Evolutionary conservation across 2,329 filamentous ascomycete genomes (phyloP), one percentile per base, ranked within the genome.

Genomic region (Dactylonectria estremocensis): DNA sequence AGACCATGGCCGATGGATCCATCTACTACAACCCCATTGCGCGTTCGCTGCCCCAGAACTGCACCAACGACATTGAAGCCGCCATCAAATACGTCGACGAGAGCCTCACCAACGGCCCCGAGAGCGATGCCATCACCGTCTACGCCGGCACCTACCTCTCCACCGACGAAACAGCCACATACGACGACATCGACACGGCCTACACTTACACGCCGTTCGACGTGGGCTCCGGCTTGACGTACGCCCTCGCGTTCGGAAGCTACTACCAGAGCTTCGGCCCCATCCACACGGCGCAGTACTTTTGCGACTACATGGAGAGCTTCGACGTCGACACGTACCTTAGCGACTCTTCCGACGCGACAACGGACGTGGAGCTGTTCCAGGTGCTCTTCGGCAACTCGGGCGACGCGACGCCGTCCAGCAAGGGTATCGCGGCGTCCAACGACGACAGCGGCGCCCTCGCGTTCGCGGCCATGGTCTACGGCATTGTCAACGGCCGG

Each of bases 11-110:
- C 16, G 81, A 83, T 49, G 82, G 86, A 73, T 86, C 82, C 80
- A 79, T 81, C 70, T 87, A 87, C 71, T 87, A 85, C 74, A 74
- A 79, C 13, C 85, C 86, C 2, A 78, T 87, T 31, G 80, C 84
- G 68, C 70, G 83, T 43, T 82, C 83, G 37, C 83, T 87, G 79
- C 81, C 85, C 2, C 67, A 78, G 69, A 87, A 86, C 73, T 87
- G 85, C 77, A 85, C 81, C 70, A 77, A 72, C 10, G 84, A 87
- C 69, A 74, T 87, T 35, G 77, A 80, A 8, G 77, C 82, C 1
- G 84, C 86, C 11, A 78, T 87, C 46, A 77, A 83, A n/a, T 77
- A 86, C 69, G 77, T 87, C 16, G 84, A 88, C 68, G 73, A 78
- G 8, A 56, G 54, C 3, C 18, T 70, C 37, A 28, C 35, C 11